Evolutionary conservation across 78 protist genomes (phyloP).

Genomic region (Acrasis kona): DNA sequence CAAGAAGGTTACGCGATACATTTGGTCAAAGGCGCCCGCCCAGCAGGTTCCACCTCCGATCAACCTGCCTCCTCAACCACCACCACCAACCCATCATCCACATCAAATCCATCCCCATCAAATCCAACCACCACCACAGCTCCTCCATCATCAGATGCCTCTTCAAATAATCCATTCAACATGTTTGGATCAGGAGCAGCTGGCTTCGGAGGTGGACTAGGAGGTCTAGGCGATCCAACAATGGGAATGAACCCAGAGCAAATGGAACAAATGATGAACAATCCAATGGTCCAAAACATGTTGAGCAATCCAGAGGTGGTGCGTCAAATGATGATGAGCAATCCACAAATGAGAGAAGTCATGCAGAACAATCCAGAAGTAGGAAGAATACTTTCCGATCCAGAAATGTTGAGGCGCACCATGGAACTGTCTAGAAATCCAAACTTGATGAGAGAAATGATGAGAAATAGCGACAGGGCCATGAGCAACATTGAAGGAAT

Average conservation of each 20-base stretch:
- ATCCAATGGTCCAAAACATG: slow-evolving; percentile 47
- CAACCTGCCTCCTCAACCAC: slow-evolving; percentile 14
- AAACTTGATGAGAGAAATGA: slow-evolving; percentile 74
- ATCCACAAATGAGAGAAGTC: slow-evolving; percentile 71
- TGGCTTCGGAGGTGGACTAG: background rate
- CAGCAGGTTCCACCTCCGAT: slow-evolving; percentile 1
- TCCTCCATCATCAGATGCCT: background rate
- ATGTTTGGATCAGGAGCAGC: background rate
- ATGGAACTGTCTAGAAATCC: slow-evolving; percentile 75
- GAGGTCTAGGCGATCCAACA: background rate
- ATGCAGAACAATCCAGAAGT: slow-evolving; percentile 77
- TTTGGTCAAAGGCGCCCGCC: slow-evolving; percentile 48
- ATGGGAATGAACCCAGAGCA: slow-evolving; percentile 30
- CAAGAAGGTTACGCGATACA: slow-evolving; percentile 68
- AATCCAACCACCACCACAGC: background rate
- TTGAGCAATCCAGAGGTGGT: slow-evolving; percentile 66
- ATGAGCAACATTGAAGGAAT: slow-evolving; percentile 68
- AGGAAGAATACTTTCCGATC: slow-evolving; percentile 61
- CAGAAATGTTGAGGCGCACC: slow-evolving; percentile 53
- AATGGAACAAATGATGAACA: slow-evolving; percentile 60
- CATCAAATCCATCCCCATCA: background rate
- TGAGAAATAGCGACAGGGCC: slow-evolving; percentile 72
- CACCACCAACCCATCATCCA: slow-evolving; percentile 34
- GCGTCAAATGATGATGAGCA: slow-evolving; percentile 42
- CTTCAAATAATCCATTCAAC: background rate